Evolutionary conservation across 768 basidiomycete genomes (phyloP).

Genomic region (Chalciporus chontae): DNA sequence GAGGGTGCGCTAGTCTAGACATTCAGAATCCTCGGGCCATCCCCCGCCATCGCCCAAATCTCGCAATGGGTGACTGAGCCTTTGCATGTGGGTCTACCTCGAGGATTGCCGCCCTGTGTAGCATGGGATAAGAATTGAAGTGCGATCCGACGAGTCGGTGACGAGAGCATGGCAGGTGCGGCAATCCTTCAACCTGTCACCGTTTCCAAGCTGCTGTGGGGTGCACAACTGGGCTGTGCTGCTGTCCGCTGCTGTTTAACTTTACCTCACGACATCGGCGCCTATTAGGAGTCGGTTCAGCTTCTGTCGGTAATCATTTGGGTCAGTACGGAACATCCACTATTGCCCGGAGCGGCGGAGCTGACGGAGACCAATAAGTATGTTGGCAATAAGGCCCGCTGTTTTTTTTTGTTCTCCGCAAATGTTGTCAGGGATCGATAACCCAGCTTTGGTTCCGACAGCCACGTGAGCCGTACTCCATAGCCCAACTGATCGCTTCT

Average conservation of each 20-base stretch:
- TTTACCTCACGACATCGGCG: not conserved
- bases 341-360: not conserved
- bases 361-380: not conserved
- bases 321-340: not conserved
- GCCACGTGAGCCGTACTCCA: constrained; percentile 9
- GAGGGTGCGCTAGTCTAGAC: not conserved
- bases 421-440: not conserved
- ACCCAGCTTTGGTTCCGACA: not conserved
- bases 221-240: not conserved
- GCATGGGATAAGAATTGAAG: not conserved
- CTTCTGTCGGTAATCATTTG: not conserved
- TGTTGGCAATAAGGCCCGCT: not conserved
- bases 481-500: not conserved
- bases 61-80: not conserved
- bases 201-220: no score
- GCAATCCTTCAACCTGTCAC: no score
- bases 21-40: not conserved
- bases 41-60: not conserved
- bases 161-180: not conserved
- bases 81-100: not conserved
- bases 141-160: not conserved
- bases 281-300: not conserved
- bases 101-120: not conserved
- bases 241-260: not conserved
- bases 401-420: not conserved